These are phyloP conservation scores for Kurtzmaniella cleridarum DNA, from an alignment of 805 yeast genomes.

Conservation along the genomic window DNA sequence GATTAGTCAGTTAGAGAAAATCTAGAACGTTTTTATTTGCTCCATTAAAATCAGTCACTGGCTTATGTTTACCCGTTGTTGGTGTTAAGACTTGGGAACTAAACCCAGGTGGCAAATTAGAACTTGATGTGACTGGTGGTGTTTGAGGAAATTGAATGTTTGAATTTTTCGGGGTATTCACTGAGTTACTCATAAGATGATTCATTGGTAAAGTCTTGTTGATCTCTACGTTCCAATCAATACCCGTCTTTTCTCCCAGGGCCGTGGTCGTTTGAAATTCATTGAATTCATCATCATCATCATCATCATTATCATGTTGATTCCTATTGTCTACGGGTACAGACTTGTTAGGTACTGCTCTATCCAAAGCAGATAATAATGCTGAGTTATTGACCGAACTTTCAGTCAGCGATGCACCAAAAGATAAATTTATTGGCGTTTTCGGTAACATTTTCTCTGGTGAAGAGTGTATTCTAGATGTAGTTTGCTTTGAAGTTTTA, in stretches of 20 bases:
- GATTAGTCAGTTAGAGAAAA: slow-evolving; percentile 7
- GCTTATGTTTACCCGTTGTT: slow-evolving; percentile 6
- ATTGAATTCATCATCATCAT: slow-evolving; percentile 22
- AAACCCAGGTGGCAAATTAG: slow-evolving; percentile 30
- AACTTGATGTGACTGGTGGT: slow-evolving; percentile 2
- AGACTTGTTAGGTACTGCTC: slow-evolving; percentile 10
- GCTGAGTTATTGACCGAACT: slow-evolving; percentile 10
- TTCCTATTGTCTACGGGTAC: too few species aligned
- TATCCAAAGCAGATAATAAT: slow-evolving; percentile 20
- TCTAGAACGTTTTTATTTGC: slow-evolving; percentile 9
- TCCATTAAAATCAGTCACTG: slow-evolving; percentile 1
- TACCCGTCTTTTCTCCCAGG: slow-evolving; percentile 5
- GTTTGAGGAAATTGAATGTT: slow-evolving; percentile 1
- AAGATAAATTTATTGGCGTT: slow-evolving; percentile 6
- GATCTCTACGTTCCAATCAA: slow-evolving; percentile 13
- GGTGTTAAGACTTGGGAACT: slow-evolving; percentile 24
- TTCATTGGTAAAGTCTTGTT: slow-evolving; percentile 3
- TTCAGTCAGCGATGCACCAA: slow-evolving; percentile 19
- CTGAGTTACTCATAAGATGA: slow-evolving; percentile 2
- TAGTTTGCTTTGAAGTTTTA: slow-evolving; percentile 4
- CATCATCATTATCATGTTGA: too few species aligned
- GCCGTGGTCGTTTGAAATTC: slow-evolving; percentile 16
- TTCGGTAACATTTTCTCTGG: slow-evolving; percentile 1
- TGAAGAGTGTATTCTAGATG: slow-evolving; percentile 1
- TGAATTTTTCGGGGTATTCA: slow-evolving; percentile 1